phyloP scores from a whole-genome alignment of 2,329 filamentous ascomycete species.

The Fusarium chaquense region DNA sequence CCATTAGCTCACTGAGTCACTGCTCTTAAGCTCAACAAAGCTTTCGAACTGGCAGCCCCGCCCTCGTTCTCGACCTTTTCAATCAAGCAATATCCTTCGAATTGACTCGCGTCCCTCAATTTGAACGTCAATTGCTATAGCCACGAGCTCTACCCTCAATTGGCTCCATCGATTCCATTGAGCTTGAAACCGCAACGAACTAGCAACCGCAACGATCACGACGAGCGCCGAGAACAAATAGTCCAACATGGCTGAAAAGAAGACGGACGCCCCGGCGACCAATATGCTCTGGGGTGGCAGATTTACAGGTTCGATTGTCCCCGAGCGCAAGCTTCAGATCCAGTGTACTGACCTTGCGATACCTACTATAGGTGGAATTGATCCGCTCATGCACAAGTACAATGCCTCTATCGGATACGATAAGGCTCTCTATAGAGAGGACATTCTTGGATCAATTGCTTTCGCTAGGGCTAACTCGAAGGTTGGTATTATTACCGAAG shows the following conservation, averaged over 20 bases:
- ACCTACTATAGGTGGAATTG: constrained; percentile 65
- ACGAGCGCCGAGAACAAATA: neutral
- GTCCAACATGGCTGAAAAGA: constrained; percentile 1
- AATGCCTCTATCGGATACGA: constrained; percentile 82
- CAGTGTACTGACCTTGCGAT: constrained; percentile 48
- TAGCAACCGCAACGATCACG: neutral
- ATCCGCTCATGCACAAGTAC: constrained; percentile 88
- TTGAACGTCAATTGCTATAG: neutral
- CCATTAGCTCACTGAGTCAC: neutral
- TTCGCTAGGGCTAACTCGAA: constrained; percentile 85
- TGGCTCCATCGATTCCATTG: neutral
- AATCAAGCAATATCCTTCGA: neutral
- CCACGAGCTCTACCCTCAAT: neutral
- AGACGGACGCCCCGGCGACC: neutral
- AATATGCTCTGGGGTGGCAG: constrained; percentile 54
- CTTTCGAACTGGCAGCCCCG: no score
- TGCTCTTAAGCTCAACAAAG: no score
- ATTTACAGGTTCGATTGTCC: neutral
- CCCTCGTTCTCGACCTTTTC: neutral
- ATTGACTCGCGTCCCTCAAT: neutral
- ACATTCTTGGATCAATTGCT: constrained; percentile 84
- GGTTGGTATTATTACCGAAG: constrained; percentile 76
- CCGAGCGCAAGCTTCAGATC: constrained; percentile 38
- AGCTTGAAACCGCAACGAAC: neutral
- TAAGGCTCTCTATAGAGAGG: constrained; percentile 80